phyloP scores from a whole-genome alignment of 2,329 filamentous ascomycete species.

The Sclerotinia borealis region DNA sequence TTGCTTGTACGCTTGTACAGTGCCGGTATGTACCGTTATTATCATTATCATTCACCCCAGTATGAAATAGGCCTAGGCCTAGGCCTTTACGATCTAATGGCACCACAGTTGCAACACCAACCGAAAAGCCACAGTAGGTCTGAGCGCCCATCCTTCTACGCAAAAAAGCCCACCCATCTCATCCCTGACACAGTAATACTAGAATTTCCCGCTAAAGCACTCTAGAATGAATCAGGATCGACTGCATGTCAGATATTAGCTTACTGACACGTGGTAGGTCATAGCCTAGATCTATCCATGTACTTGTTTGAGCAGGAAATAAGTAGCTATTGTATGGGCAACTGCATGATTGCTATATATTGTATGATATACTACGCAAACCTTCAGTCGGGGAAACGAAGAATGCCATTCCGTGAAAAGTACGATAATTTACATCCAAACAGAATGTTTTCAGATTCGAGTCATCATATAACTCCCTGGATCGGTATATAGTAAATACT shows the following conservation, averaged over 20 bases:
- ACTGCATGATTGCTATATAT: not conserved
- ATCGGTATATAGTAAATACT: not conserved
- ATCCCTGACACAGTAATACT: not conserved
- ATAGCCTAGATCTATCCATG: not conserved
- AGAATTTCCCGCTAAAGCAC: not conserved
- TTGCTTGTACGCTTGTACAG: too few species aligned
- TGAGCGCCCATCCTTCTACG: not conserved
- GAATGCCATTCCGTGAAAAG: not conserved
- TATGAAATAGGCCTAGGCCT: not conserved
- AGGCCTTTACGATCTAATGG: not conserved
- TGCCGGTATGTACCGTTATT: not conserved
- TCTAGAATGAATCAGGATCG: conserved; percentile 11
- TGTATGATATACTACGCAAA: not conserved
- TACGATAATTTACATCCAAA: conserved; percentile 4
- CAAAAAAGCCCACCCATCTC: not conserved
- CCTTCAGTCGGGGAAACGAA: not conserved
- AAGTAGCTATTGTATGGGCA: not conserved
- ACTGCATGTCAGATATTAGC: conserved; percentile 12
- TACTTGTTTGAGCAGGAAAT: not conserved
- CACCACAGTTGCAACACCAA: not conserved
- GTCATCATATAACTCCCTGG: not conserved
- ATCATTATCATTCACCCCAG: not conserved
- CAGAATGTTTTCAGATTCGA: conserved; percentile 1
- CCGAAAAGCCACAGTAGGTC: not conserved
- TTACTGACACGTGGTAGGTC: conserved; percentile 11